Conservation (phyloP, 2,329 filamentous ascomycete species). For the Acrodontium crateriforme region DNA sequence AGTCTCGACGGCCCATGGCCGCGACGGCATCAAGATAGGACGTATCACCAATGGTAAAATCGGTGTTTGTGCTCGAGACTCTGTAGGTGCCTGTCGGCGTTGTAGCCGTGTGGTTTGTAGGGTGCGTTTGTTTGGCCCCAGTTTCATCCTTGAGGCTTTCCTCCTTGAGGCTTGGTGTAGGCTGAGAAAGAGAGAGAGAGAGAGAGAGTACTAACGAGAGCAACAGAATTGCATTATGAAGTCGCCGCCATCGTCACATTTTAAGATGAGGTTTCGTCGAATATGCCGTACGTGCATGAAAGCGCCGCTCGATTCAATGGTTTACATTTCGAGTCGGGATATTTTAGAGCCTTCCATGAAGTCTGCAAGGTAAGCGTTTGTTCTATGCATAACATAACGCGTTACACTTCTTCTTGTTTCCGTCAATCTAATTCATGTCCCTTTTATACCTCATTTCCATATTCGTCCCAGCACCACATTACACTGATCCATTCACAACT, state of each 20-base stretch:
- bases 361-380: too few species aligned
- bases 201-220: conserved; percentile 4
- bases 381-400: too few species aligned
- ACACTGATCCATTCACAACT: too few species aligned
- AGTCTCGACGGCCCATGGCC: conserved; percentile 14
- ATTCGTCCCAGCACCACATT: too few species aligned
- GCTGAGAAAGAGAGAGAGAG: too few species aligned
- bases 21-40: conserved; percentile 18
- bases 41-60: conserved; percentile 50
- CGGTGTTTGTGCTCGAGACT: conserved; percentile 68
- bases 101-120: conserved; percentile 70
- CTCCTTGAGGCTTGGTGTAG: too few species aligned
- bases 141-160: too few species aligned
- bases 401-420: too few species aligned
- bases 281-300: conserved; percentile 64
- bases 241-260: conserved; percentile 51
- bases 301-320: conserved; percentile 52
- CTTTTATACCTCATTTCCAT: too few species aligned
- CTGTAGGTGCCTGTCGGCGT: conserved; percentile 70
- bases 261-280: conserved; percentile 65
- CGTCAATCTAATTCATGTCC: too few species aligned
- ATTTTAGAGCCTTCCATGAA: too few species aligned
- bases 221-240: conserved; percentile 79
- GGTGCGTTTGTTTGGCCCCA: conserved; percentile 34
- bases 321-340: too few species aligned